phyloP scores from a whole-genome alignment of 2,329 filamentous ascomycete species.

The Ophiostoma ips region DNA sequence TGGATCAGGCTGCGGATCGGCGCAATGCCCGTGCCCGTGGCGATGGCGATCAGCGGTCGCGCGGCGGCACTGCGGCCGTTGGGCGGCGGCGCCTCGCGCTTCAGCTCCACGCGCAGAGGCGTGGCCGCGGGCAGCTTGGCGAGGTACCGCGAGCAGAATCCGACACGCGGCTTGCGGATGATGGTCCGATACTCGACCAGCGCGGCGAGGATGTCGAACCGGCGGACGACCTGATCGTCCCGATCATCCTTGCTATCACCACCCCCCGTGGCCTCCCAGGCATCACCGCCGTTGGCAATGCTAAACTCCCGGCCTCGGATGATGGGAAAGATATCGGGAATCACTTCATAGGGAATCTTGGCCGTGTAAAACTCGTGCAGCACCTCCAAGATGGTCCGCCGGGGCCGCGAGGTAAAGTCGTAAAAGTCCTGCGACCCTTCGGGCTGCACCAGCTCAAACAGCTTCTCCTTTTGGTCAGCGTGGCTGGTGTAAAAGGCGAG shows the following conservation, averaged over 20 bases:
- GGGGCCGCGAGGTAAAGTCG: conserved; percentile 85
- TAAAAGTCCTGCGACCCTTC: conserved; percentile 81
- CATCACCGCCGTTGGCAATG: conserved; percentile 48
- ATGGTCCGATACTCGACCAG: conserved; percentile 87
- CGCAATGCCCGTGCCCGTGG: conserved; percentile 75
- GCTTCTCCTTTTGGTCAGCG: conserved; percentile 60
- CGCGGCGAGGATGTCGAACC: conserved; percentile 62
- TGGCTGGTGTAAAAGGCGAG: conserved; percentile 65
- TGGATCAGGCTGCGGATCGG: conserved; percentile 72
- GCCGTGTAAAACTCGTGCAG: conserved; percentile 81
- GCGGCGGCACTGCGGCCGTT: conserved; percentile 26
- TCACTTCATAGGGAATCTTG: conserved; percentile 61
- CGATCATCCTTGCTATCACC: neutral
- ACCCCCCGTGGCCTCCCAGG: neutral
- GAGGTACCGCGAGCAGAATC: conserved; percentile 82
- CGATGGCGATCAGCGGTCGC: conserved; percentile 59
- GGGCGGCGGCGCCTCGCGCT: conserved; percentile 32
- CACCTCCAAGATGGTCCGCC: conserved; percentile 82
- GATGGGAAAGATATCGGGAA: conserved; percentile 60
- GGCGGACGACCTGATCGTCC: neutral
- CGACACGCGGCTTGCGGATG: conserved; percentile 68
- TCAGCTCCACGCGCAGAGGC: conserved; percentile 45
- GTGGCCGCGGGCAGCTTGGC: conserved; percentile 46
- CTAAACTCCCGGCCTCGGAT: conserved; percentile 90
- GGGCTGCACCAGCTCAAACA: conserved; percentile 70